Evolutionary conservation across 305 asterid genomes (phyloP), one percentile per base, ranked within the genome.

Genomic region (Fraxinus greggii): DNA sequence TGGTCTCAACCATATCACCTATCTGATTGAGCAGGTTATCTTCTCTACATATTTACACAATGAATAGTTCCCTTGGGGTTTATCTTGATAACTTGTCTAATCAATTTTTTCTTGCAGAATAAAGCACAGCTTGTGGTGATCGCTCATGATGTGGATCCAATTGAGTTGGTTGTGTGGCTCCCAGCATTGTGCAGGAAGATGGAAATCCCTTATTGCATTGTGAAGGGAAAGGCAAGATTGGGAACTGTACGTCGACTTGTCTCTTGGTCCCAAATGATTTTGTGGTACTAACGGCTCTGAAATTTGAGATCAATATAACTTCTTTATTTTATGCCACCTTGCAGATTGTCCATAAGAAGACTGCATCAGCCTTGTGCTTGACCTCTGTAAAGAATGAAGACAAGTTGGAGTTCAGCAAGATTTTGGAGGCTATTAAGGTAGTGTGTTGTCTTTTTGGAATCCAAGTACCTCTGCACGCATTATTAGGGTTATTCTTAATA

Each of bases 131-230:
- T 95, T 78, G 98, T 95, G 26, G 98, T 95, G 42, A 95, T 95
- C 23, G 99, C 98, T 36, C 98, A 95, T 73, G 98, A 95, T 78
- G 99, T 95, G 0, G 98, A 95, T 67, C 99, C 99, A 0, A 93
- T 95, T n/a, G 99, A 95, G 85, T 67, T 93, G 88, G 97, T 95
- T 23, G 97, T 95, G 31, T 95, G 98, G 98, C 98, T 95, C 42
- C 98, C 98, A 0, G 93, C 97, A 0, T 81, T 95, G 36, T 95
- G 98, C 90, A 87, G 98, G 89, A 95, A 95, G 78, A 92, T 93
- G 98, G 98, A 95, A 79, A 95, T 95, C 70, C 97, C 99, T 0
- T 93, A 93, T 85, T 95, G 98, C 83, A 95, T 95, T 84, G 99
- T 93, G 15, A 95, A 92, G 89, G 99, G 99, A 17, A 95, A 92